Conservation (phyloP, 176 grass and related monocot species). For the Phyllostachys edulis region DNA sequence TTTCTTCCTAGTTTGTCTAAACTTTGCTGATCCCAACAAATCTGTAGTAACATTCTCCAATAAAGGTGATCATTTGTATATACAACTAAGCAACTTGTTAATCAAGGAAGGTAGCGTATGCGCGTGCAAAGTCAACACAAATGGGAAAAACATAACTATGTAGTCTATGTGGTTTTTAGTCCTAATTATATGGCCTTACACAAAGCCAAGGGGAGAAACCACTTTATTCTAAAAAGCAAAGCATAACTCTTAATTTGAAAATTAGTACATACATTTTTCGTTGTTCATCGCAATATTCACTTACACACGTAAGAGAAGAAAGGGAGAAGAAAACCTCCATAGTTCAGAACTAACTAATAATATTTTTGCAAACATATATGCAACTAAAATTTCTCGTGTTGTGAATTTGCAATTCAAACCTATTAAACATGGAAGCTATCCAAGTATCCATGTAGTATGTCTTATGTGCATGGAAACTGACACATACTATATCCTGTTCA, state of each 20-base stretch:
- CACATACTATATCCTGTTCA: neutral
- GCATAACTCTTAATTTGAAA: neutral
- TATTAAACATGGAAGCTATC: neutral
- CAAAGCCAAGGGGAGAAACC: neutral
- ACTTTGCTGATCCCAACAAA: conserved; percentile 25
- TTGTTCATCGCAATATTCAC: neutral
- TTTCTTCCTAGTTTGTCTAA: neutral
- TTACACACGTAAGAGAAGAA: neutral
- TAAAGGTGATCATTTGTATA: conserved; percentile 37
- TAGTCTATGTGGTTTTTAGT: neutral
- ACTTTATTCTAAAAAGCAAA: neutral
- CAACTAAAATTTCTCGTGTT: neutral
- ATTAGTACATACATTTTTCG: neutral
- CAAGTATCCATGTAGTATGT: neutral
- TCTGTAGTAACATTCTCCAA: conserved; percentile 17
- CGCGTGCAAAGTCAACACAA: conserved; percentile 8
- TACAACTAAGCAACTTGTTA: conserved; percentile 18
- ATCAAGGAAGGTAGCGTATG: neutral
- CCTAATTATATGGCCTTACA: neutral
- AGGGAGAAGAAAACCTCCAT: neutral
- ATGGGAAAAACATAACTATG: neutral
- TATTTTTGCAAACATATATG: neutral
- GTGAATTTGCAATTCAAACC: neutral
- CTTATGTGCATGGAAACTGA: neutral
- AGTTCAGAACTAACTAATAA: neutral